A percentile compares a stretch with the other conserved stretches of the same genome.
Evolutionary conservation across 768 basidiomycete species (phyloP).

Genomic region (Amanita polypyramis): DNA sequence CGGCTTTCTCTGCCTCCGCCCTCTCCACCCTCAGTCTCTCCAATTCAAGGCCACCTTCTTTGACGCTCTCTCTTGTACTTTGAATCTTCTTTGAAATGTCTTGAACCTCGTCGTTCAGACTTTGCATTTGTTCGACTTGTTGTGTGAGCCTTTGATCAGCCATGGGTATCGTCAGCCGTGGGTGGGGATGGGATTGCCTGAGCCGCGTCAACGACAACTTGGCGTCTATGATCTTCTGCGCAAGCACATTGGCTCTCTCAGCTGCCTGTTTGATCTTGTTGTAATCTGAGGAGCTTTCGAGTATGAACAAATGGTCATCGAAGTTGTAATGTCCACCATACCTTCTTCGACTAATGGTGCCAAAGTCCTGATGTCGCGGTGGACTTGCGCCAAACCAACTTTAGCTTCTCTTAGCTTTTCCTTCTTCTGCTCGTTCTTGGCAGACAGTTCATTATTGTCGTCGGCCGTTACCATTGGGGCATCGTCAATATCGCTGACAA

Average conservation of each 20-base stretch:
- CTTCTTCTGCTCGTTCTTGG: conserved; percentile 64
- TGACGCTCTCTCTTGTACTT: conserved; percentile 50
- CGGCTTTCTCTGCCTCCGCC: conserved; percentile 62
- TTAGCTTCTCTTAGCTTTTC: conserved; percentile 56
- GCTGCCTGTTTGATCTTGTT: conserved; percentile 41
- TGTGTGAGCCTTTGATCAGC: conserved; percentile 66
- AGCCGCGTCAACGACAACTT: conserved; percentile 72
- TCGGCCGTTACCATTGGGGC: conserved; percentile 71
- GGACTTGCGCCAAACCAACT: conserved; percentile 45
- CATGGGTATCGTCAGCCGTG: conserved; percentile 65
- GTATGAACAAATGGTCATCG: not conserved
- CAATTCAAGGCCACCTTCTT: conserved; percentile 40
- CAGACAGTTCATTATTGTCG: conserved; percentile 59
- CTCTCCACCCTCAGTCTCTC: conserved; percentile 50
- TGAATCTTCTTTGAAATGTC: conserved; percentile 38
- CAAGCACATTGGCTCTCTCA: conserved; percentile 44
- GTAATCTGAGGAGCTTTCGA: conserved; percentile 36
- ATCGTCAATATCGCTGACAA: conserved; percentile 78
- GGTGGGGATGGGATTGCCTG: conserved; percentile 69
- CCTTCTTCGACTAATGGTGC: conserved; percentile 66
- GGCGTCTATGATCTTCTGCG: conserved; percentile 75
- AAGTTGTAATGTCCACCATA: conserved; percentile 10
- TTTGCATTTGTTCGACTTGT: conserved; percentile 75
- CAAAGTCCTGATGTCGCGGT: conserved; percentile 49
- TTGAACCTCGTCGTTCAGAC: conserved; percentile 56